Percentiles rank a stretch among this genome's conserved stretches.
Conservation (phyloP, 345 rosid genomes). For the Gossypium longicalyx region DNA sequence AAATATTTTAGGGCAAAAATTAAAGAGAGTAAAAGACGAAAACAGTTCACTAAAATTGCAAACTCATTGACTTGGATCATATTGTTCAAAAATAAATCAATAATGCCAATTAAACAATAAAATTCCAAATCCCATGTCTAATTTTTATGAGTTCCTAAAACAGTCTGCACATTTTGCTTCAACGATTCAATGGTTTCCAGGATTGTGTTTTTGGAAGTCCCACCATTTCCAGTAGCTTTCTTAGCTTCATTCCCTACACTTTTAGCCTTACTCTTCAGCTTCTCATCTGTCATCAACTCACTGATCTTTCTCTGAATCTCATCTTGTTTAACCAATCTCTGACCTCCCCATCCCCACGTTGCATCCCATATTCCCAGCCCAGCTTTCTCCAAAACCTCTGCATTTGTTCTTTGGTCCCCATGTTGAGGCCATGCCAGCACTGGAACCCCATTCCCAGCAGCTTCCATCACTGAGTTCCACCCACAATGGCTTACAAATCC, state of each 20-base stretch:
- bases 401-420: slow-evolving; percentile 47
- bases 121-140: too few species aligned
- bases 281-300: slow-evolving; percentile 16
- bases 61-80: too few species aligned
- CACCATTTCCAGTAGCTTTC: slow-evolving; percentile 28
- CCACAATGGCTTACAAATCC: slow-evolving; percentile 39
- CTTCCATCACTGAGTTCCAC: slow-evolving; percentile 50
- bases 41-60: too few species aligned
- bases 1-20: too few species aligned
- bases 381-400: slow-evolving; percentile 25
- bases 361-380: slow-evolving; percentile 31
- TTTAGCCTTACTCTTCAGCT: slow-evolving; percentile 11
- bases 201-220: slow-evolving; percentile 10
- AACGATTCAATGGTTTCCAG: neutral
- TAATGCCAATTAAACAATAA: too few species aligned
- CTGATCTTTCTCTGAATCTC: slow-evolving; percentile 32
- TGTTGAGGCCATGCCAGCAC: slow-evolving; percentile 41
- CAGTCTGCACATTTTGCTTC: neutral
- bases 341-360: slow-evolving; percentile 22
- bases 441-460: slow-evolving; percentile 32
- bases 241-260: slow-evolving; percentile 28
- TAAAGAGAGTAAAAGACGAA: too few species aligned
- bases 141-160: too few species aligned
- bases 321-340: slow-evolving; percentile 25
- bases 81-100: too few species aligned